phyloP scores from a whole-genome alignment of 805 yeast genomes.

The Candida quercuum region DNA sequence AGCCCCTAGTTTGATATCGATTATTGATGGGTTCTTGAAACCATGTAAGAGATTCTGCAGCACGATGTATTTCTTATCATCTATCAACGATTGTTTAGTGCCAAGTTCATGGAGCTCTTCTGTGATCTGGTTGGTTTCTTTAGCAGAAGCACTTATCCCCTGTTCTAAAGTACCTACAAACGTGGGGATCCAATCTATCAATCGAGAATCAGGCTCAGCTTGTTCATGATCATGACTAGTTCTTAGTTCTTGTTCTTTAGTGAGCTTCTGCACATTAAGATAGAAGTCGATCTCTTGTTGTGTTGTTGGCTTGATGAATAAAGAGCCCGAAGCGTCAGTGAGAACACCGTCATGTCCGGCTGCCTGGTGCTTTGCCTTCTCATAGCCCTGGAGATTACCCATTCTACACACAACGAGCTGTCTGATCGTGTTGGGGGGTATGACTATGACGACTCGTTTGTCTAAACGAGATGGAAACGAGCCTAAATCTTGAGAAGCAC shows the following conservation, averaged over 20 bases:
- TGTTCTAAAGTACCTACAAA: constrained; percentile 55
- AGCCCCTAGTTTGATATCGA: constrained; percentile 83
- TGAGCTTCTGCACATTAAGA: constrained; percentile 25
- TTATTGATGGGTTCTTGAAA: constrained; percentile 57
- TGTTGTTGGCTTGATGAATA: constrained; percentile 67
- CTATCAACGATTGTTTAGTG: not conserved
- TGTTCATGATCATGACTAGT: constrained; percentile 23
- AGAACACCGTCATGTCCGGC: constrained; percentile 90
- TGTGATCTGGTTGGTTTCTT: constrained; percentile 18
- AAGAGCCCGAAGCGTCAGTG: constrained; percentile 53
- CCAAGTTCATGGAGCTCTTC: constrained; percentile 15
- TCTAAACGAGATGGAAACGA: no score
- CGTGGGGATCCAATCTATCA: constrained; percentile 56
- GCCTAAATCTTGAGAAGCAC: no score
- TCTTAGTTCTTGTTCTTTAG: constrained; percentile 14
- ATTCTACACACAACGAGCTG: no score
- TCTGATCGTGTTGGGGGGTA: no score
- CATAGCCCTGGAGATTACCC: no score
- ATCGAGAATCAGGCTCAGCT: constrained; percentile 25
- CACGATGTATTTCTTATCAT: constrained; percentile 44
- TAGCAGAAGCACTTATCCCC: constrained; percentile 32
- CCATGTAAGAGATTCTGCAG: constrained; percentile 66
- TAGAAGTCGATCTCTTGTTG: constrained; percentile 77
- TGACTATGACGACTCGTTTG: no score
- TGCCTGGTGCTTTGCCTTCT: constrained; percentile 51